A percentile compares a stretch with the other conserved stretches of the same genome.
These are phyloP conservation scores for Boehmeria nivea DNA, from an alignment of 306 rosid species.

Conservation along the genomic window DNA sequence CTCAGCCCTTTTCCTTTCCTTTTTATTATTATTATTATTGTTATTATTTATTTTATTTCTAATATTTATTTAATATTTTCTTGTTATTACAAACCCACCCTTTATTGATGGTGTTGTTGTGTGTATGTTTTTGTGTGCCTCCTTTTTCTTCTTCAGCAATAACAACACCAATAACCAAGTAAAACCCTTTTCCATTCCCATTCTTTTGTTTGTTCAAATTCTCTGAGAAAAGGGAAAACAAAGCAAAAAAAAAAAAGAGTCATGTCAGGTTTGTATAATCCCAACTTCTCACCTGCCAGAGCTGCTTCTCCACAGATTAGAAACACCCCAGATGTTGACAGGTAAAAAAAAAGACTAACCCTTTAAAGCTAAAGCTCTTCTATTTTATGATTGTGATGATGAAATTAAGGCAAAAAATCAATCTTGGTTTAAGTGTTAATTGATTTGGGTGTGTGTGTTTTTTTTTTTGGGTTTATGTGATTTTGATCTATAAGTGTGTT, in stretches of 20 bases:
- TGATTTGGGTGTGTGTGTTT: slow-evolving; percentile 10
- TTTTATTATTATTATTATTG: background rate
- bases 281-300: slow-evolving; percentile 94
- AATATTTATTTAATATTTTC: background rate
- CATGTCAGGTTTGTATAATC: slow-evolving; percentile 92
- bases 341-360: slow-evolving; percentile 29
- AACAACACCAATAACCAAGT: too few relatives aligned
- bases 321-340: slow-evolving; percentile 71
- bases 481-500: slow-evolving; percentile 36
- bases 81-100: slow-evolving; percentile 35
- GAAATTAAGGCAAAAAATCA: slow-evolving; percentile 2
- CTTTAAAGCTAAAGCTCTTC: background rate
- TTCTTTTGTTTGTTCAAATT: slow-evolving; percentile 43
- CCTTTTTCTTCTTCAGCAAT: slow-evolving; percentile 53
- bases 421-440: slow-evolving; percentile 8
- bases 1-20: slow-evolving; percentile 21
- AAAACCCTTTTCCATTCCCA: slow-evolving; percentile 43
- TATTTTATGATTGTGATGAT: slow-evolving; percentile 13
- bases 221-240: slow-evolving; percentile 18
- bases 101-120: slow-evolving; percentile 37
- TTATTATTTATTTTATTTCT: background rate
- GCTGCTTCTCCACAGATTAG: slow-evolving; percentile 98
- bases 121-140: slow-evolving; percentile 28
- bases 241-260: slow-evolving; percentile 9
- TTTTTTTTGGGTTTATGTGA: slow-evolving; percentile 16